Percentiles rank a stretch among this genome's conserved stretches.
phyloP scores from a whole-genome alignment of 495 filamentous ascomycete species.

The Hypoxylon intermedium region DNA sequence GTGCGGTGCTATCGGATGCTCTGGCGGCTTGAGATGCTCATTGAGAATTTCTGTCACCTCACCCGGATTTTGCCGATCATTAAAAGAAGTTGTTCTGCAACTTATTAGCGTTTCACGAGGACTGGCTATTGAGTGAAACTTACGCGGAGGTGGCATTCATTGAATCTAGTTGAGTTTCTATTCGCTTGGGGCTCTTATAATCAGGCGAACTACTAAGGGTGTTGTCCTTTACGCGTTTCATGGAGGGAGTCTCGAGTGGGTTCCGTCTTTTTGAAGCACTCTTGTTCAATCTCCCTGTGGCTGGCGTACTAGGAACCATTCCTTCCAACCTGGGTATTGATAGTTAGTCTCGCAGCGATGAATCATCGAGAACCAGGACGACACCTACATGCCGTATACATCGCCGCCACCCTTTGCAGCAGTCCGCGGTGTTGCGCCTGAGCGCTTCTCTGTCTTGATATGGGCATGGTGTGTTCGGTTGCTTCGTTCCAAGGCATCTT shows the following conservation, averaged over 20 bases:
- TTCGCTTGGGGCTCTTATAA: constrained; percentile 49
- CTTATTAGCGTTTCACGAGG: constrained; percentile 15
- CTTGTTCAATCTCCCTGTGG: constrained; percentile 55
- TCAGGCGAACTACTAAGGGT: constrained; percentile 56
- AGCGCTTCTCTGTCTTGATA: constrained; percentile 67
- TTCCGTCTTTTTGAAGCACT: constrained; percentile 67
- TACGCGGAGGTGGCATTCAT: constrained; percentile 47
- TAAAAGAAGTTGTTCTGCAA: constrained; percentile 64
- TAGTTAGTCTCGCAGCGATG: constrained; percentile 21
- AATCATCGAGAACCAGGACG: background rate
- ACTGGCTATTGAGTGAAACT: constrained; percentile 11
- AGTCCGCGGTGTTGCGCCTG: constrained; percentile 69
- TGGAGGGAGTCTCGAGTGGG: constrained; percentile 51
- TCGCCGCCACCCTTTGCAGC: constrained; percentile 61
- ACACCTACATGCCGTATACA: constrained; percentile 81
- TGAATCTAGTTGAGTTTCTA: constrained; percentile 50
- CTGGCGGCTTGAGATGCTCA: constrained; percentile 69
- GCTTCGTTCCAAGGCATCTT: constrained; percentile 79
- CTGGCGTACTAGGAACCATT: constrained; percentile 76
- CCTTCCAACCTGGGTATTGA: constrained; percentile 70
- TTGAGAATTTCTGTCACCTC: constrained; percentile 84
- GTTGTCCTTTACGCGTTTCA: constrained; percentile 54
- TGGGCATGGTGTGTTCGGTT: constrained; percentile 57
- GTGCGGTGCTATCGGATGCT: constrained; percentile 74
- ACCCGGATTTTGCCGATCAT: constrained; percentile 76